Evolutionary conservation across 1,139 yeast species (phyloP).

Genomic region (Chernovozyma sophiae-reginae): DNA sequence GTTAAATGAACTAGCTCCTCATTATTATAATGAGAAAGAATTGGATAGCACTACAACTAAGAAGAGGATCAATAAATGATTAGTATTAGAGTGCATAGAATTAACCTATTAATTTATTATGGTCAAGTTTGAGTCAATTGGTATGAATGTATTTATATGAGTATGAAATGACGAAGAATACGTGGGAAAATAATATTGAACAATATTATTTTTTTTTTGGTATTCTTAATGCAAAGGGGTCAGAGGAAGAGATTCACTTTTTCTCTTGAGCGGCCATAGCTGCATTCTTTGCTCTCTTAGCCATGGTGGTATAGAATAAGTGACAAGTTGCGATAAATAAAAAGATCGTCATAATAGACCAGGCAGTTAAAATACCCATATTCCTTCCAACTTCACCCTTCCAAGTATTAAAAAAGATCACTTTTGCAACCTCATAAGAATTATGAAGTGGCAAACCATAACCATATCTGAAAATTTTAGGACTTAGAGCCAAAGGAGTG

Average conservation of each 20-base stretch:
- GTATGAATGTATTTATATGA: too few relatives aligned
- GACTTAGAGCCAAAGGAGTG: conserved; percentile 31
- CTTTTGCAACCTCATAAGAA: conserved; percentile 35
- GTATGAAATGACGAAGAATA: too few relatives aligned
- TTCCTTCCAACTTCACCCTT: conserved; percentile 37
- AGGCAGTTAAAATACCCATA: conserved; percentile 30
- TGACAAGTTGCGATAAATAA: conserved; percentile 41
- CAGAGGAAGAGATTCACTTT: too few relatives aligned
- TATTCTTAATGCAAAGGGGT: too few relatives aligned
- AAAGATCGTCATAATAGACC: conserved; percentile 28
- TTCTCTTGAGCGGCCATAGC: conserved; percentile 16
- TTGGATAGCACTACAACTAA: conserved; percentile 10
- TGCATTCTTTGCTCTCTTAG: conserved; percentile 16
- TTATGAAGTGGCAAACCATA: conserved; percentile 38
- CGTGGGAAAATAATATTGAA: too few relatives aligned
- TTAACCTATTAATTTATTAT: too few relatives aligned
- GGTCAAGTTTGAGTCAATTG: too few relatives aligned
- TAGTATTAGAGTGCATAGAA: too few relatives aligned
- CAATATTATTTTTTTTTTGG: too few relatives aligned
- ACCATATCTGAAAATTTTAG: conserved; percentile 33
- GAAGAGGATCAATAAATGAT: too few relatives aligned
- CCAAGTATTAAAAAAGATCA: conserved; percentile 32
- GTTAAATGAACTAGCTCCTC: conserved; percentile 28
- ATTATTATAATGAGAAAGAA: conserved; percentile 20
- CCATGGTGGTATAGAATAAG: conserved; percentile 26